A percentile compares a stretch with the other conserved stretches of the same genome.
Conservation (phyloP, 768 basidiomycete genomes). For the Pulveroboletus ravenelii region DNA sequence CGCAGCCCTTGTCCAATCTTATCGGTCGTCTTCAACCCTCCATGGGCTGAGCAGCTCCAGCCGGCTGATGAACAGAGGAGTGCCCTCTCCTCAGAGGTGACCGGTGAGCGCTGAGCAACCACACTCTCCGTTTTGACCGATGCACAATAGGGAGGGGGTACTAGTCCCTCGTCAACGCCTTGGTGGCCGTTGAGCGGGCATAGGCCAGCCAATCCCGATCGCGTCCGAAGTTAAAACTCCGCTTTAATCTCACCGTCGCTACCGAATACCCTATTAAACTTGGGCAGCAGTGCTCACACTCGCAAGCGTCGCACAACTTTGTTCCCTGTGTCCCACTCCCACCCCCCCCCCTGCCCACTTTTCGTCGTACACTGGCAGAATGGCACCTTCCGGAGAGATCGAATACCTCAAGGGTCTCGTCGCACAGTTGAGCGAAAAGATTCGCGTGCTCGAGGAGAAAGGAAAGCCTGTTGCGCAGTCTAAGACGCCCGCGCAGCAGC, state of each 20-base stretch:
- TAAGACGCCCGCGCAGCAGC: conserved; percentile 70
- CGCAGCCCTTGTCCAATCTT: background rate
- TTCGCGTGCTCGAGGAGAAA: conserved; percentile 68
- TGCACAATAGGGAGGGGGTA: too few relatives aligned
- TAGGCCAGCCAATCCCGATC: too few relatives aligned
- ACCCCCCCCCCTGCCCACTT: background rate
- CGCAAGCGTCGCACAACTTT: background rate
- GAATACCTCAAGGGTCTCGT: conserved; percentile 95
- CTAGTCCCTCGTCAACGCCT: too few relatives aligned
- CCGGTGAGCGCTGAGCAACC: background rate
- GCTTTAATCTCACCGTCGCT: conserved; percentile 15
- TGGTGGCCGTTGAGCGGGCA: too few relatives aligned
- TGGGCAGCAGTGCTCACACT: background rate
- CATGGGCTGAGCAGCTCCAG: background rate
- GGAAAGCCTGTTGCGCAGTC: conserved; percentile 44
- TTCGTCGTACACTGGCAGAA: conserved; percentile 23
- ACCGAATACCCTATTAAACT: conserved; percentile 1
- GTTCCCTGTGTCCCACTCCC: background rate
- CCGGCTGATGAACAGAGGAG: background rate
- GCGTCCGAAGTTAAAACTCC: conserved; percentile 18
- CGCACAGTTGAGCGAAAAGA: conserved; percentile 86
- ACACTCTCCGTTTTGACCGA: background rate
- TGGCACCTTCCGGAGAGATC: conserved; percentile 74
- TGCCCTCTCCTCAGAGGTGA: background rate
- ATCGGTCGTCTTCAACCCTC: background rate